These are phyloP conservation scores for Rosa hybrid DNA, from an alignment of 331 rosid genomes.

Conservation along the genomic window DNA sequence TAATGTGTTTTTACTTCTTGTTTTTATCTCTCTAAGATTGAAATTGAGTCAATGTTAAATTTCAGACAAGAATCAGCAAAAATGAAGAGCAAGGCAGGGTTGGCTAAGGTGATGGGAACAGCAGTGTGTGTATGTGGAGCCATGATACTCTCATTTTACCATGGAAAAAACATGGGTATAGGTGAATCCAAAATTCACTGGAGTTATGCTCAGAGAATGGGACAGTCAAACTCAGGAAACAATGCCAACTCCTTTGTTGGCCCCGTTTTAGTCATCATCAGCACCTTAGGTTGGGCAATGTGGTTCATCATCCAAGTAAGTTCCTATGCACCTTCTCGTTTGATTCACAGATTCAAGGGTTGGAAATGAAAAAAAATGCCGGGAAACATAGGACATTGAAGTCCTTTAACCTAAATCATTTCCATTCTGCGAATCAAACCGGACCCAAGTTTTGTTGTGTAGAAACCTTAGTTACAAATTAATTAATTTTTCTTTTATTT, in stretches of 20 bases:
- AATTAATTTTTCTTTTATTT: not conserved
- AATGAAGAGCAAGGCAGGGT: slow-evolving; percentile 45
- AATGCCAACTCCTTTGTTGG: slow-evolving; percentile 38
- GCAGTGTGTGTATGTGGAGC: slow-evolving; percentile 75
- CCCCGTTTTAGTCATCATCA: slow-evolving; percentile 41
- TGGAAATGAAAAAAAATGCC: not conserved
- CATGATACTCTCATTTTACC: slow-evolving; percentile 68
- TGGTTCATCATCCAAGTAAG: slow-evolving; percentile 88
- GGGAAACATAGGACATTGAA: not conserved
- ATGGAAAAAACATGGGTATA: slow-evolving; percentile 53
- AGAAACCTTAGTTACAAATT: not conserved
- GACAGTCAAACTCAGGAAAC: slow-evolving; percentile 5
- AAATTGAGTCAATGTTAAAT: not conserved
- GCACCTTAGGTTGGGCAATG: slow-evolving; percentile 63
- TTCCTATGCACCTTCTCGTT: not conserved
- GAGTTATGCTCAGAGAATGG: slow-evolving; percentile 50
- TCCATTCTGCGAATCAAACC: not conserved
- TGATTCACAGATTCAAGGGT: not conserved
- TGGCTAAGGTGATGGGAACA: slow-evolving; percentile 68
- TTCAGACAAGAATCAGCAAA: slow-evolving; percentile 68
- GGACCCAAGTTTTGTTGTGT: not conserved
- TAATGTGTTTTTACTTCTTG: not conserved
- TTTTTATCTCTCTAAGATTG: not conserved
- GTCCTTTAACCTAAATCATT: not conserved
- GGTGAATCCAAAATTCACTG: slow-evolving; percentile 68